These are phyloP conservation scores for Apostasia shenzhenica DNA, from an alignment of 106 monocot genomes.

Conservation along the genomic window DNA sequence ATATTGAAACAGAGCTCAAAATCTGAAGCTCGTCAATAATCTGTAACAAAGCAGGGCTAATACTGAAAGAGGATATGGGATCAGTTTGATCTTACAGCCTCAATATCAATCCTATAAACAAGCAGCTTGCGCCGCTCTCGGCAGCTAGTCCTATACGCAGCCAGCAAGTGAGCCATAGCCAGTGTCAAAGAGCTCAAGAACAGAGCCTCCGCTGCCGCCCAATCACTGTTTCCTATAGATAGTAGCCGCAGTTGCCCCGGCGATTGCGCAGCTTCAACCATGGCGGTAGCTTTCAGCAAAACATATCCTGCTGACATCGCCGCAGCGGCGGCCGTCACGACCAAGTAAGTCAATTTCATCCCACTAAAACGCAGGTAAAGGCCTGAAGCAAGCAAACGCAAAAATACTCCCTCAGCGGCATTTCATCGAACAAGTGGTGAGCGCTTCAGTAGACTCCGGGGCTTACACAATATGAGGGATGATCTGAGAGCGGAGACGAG, in stretches of 20 bases:
- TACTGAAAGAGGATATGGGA: too few species aligned
- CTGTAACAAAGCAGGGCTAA: too few species aligned
- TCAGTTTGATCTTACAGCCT: conserved; percentile 1
- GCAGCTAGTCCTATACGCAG: conserved; percentile 11
- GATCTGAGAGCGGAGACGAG: conserved; percentile 7
- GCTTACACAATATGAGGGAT: conserved; percentile 7
- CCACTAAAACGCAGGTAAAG: conserved; percentile 4
- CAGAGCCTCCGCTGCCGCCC: conserved; percentile 5
- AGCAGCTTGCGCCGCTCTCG: conserved; percentile 8
- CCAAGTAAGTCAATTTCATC: neutral
- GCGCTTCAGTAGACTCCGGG: neutral
- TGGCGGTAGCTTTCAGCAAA: neutral
- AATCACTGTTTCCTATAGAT: neutral
- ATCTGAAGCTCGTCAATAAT: too few species aligned
- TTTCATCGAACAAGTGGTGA: conserved; percentile 1
- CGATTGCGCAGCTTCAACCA: neutral
- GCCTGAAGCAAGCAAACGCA: neutral
- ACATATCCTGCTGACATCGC: conserved; percentile 3
- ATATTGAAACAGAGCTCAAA: too few species aligned
- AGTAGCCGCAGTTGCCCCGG: neutral
- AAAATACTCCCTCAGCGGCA: neutral
- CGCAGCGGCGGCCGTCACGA: neutral
- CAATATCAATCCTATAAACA: conserved; percentile 11
- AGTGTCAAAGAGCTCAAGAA: conserved; percentile 13
- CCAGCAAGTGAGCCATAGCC: conserved; percentile 3